Percentiles rank a stretch among this genome's conserved stretches.
phyloP scores from a whole-genome alignment of 306 rosid species.

The Prosopis cineraria region DNA sequence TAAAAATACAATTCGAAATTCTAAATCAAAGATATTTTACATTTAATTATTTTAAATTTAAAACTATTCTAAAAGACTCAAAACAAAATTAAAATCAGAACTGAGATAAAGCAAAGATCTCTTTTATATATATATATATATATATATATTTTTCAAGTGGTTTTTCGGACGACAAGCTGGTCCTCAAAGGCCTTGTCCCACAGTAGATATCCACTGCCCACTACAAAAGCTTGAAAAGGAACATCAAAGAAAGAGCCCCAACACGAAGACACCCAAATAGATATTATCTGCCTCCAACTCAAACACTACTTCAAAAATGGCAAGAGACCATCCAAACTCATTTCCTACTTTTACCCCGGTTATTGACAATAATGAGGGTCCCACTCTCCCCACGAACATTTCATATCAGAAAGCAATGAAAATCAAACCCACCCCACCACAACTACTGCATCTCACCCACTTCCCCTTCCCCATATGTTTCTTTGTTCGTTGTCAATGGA shows the following conservation, averaged over 20 bases:
- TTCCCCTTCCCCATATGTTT: not conserved
- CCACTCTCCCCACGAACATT: slow-evolving; percentile 41
- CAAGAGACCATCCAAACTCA: slow-evolving; percentile 29
- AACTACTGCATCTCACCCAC: not conserved
- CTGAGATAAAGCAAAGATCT: too few species aligned
- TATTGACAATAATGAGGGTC: slow-evolving; percentile 47
- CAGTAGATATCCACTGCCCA: slow-evolving; percentile 27
- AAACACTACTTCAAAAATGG: slow-evolving; percentile 44
- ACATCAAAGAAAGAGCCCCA: slow-evolving; percentile 38
- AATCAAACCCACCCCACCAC: slow-evolving; percentile 43
- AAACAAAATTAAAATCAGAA: not conserved
- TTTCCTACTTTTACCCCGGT: slow-evolving; percentile 43
- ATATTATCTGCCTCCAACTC: slow-evolving; percentile 37
- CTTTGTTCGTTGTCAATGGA: not conserved
- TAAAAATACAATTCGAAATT: not conserved
- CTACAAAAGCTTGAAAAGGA: slow-evolving; percentile 36
- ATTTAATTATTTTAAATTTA: not conserved
- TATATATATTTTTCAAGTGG: slow-evolving; percentile 37
- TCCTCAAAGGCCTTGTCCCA: slow-evolving; percentile 30
- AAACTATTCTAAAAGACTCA: not conserved
- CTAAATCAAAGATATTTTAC: not conserved
- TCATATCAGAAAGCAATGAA: slow-evolving; percentile 44
- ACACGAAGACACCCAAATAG: slow-evolving; percentile 55
- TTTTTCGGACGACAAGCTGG: slow-evolving; percentile 32
- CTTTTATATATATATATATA: too few species aligned